Base-by-base conservation (phyloP, 148 eudicot species). In the Amaranthus palmeri region DNA sequence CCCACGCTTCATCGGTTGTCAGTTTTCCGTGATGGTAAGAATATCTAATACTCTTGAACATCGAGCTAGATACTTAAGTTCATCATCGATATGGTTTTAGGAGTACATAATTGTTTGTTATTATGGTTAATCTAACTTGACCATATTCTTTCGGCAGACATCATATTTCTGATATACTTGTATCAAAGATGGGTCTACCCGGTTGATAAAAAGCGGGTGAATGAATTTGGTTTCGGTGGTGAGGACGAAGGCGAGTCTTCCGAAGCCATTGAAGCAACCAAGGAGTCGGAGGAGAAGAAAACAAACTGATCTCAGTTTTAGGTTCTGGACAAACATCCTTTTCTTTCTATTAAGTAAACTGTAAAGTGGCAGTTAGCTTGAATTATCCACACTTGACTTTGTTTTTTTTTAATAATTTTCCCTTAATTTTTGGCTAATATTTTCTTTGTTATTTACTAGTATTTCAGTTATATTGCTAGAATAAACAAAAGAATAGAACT, bases 11-110 rank as follows among this genome's bases (percentile, higher is more conserved):
- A 95, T 73, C 85, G 98, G 10, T 96, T 95, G 61, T 95, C 98
- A 67, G 98, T 95, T 74, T 95, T 95, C 84, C 97, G 98, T 76
- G 98, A 95, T 75, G 98, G 98, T 95, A 73, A 85, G 91, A 74
- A n/a, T 14, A 3, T n/a, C 3, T 47, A 7, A 7, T 45, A 3
- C 3, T 11, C 10, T 51, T 44, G 9, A 15, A 58, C 6, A 10
- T 45, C 64, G 11, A 25, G 45, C 46, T 60, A 50, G 56, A 54
- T 7, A 45, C 44, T 52, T 17, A 36, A 65, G 40, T 73, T 12
- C 7, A 10, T 36, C 6, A 51, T 46, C 45, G 4, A 47, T 3
- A 46, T 53, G 8, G 4, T 45, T 13, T 45, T 45, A 18, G 25
- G 49, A 45, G 36, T 40, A 41, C 17, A 51, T 15, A 3, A 1